These are phyloP conservation scores for Camelina neglecta DNA, from an alignment of 345 rosid genomes.

Conservation along the genomic window DNA sequence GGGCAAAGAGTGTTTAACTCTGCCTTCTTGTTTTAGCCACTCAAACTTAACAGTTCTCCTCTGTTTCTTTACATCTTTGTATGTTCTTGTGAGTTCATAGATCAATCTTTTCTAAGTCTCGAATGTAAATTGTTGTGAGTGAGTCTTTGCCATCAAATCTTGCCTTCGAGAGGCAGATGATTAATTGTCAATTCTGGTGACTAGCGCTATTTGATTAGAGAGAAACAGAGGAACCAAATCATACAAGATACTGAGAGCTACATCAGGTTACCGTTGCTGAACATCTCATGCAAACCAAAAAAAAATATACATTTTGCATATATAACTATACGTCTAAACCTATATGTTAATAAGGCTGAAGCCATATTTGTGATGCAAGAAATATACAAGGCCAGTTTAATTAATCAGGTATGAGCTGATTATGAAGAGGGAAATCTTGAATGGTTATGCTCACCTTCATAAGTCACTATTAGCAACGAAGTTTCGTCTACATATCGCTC, in stretches of 20 bases:
- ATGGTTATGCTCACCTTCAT: conserved; percentile 83
- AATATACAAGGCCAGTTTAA: conserved; percentile 27
- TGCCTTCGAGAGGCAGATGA: not conserved
- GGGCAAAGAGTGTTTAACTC: too few species aligned
- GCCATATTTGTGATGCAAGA: conserved; percentile 16
- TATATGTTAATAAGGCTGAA: not conserved
- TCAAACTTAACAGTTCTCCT: not conserved
- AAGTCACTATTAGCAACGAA: conserved; percentile 72
- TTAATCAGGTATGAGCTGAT: conserved; percentile 55
- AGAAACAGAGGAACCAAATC: conserved; percentile 24
- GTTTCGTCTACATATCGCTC: conserved; percentile 76
- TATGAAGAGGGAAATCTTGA: conserved; percentile 55
- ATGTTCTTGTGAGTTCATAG: not conserved
- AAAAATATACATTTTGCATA: not conserved
- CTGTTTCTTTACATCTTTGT: not conserved
- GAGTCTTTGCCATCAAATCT: not conserved
- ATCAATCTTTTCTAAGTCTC: not conserved
- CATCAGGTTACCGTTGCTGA: conserved; percentile 3
- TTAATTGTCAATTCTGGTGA: not conserved
- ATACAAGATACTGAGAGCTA: conserved; percentile 4
- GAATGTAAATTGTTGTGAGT: not conserved
- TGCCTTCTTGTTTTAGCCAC: too few species aligned
- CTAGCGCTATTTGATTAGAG: not conserved
- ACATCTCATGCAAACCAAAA: conserved; percentile 16
- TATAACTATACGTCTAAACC: conserved; percentile 6